These are phyloP conservation scores for Trypanosoma boissoni DNA, from an alignment of 208 protist species.

Conservation along the genomic window DNA sequence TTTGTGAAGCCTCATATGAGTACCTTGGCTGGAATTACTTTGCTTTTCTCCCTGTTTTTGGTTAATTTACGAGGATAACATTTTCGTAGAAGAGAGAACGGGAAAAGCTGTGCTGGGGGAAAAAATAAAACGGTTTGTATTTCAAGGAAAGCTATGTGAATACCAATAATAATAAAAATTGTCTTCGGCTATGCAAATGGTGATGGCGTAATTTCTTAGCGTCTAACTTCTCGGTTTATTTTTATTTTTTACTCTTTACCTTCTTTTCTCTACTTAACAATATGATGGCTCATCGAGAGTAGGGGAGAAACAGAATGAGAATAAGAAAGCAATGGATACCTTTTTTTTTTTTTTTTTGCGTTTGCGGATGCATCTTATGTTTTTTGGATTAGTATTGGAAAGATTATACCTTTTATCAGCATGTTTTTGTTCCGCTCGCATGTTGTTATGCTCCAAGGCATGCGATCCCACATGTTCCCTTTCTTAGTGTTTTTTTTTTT, in stretches of 20 bases:
- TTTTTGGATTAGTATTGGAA: too few species aligned
- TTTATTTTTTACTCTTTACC: constrained; percentile 13
- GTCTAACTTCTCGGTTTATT: neutral
- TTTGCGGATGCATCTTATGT: too few species aligned
- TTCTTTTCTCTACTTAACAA: neutral
- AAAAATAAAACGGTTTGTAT: too few species aligned
- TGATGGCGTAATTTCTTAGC: neutral
- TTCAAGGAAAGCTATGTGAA: too few species aligned
- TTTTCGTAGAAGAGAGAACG: too few species aligned
- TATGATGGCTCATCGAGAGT: too few species aligned
- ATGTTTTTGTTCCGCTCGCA: neutral
- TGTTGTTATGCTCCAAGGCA: neutral
- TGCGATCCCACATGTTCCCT: neutral
- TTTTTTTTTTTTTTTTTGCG: too few species aligned
- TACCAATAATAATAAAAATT: constrained; percentile 17
- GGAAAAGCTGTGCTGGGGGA: too few species aligned
- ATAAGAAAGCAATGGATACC: too few species aligned
- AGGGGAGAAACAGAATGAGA: too few species aligned
- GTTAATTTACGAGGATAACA: too few species aligned
- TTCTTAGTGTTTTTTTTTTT: constrained; percentile 5
- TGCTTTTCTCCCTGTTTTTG: constrained; percentile 15
- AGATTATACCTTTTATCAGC: too few species aligned
- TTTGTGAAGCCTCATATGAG: constrained; percentile 45
- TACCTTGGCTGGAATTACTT: constrained; percentile 43
- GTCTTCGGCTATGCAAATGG: neutral